Evolutionary conservation across 73 alveolate species (phyloP), one percentile per base, ranked within the genome.

Genomic region (Tetrahymena elliotti): DNA sequence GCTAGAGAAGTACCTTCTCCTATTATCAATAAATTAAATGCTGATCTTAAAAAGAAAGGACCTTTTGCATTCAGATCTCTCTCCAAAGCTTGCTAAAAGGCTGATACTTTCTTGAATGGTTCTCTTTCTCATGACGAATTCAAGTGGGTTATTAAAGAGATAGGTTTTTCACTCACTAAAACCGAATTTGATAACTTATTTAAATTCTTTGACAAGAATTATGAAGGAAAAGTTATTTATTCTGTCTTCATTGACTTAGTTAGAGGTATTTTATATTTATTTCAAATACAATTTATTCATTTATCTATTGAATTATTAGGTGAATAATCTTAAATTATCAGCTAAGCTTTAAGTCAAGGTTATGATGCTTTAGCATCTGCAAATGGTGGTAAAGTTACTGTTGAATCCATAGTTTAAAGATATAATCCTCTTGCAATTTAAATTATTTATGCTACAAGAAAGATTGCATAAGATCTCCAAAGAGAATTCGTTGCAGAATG

Each of bases 91-190:
- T 97, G 96, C 47, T 36, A 47, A n/a, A 94, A 41, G 35, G 93
- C 96, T 35, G 96, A 94, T 92, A 94, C 93, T 35, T 84, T 84
- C 93, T 84, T 84, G 88, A 94, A 94, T 94, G 96, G 96, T 33
- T 83, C 96, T 52, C 93, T 94, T 31, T 84, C 93, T 41, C 93
- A 94, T 68, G 83, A 97, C 38, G 98, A 97, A 93, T 97, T 97
- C 84, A 53, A 96, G 95, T 97, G 98, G 98, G 98, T 97, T 1
- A 95, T 97, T 88, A 97, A 95, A 82, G 99, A 97, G 53, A 95
- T 96, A 31, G 99, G 99, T 7, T 97, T 96, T 95, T 94, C 83
- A 31, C 96, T 97, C 41, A 95, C 96, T 35, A 96, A 96, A 24
- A 84, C 97, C 24, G 99, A 97, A 95, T 96, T 96, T 84, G 98